These are phyloP conservation scores for Trichoderma citrinoviride DNA, from an alignment of 2,329 filamentous ascomycete genomes.

Conservation along the genomic window DNA sequence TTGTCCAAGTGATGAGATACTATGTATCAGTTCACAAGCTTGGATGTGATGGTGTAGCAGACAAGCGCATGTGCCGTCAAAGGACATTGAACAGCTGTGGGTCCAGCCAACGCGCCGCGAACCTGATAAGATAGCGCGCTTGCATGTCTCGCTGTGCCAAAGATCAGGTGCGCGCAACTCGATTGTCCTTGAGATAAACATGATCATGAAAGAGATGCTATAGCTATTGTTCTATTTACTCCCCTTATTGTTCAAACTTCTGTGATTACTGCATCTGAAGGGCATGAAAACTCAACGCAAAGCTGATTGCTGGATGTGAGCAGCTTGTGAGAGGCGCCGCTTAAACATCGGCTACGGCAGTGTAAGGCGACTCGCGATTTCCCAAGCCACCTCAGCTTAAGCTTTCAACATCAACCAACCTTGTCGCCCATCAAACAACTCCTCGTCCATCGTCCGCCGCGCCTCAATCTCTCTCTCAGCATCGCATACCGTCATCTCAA, in stretches of 20 bases:
- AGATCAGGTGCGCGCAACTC: background rate
- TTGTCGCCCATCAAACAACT: background rate
- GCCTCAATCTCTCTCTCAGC: background rate
- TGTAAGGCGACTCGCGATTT: background rate
- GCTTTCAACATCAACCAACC: slow-evolving; percentile 11
- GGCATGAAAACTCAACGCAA: no score
- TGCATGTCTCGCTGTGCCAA: background rate
- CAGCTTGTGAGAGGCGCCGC: slow-evolving; percentile 6
- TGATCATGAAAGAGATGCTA: no score
- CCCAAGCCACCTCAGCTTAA: slow-evolving; percentile 7
- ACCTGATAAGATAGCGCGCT: background rate
- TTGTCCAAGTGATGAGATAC: background rate
- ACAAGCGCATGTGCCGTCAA: background rate
- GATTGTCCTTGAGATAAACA: background rate
- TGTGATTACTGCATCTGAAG: no score
- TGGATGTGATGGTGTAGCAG: background rate
- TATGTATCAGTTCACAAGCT: background rate
- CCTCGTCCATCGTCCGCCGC: background rate
- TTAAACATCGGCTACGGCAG: slow-evolving; percentile 15
- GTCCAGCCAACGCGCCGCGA: slow-evolving; percentile 10
- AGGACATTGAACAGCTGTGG: background rate
- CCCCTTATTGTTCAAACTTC: no score
- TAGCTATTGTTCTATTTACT: no score
- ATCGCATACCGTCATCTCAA: background rate
- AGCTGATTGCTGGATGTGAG: background rate